Conservation (phyloP, 2,329 filamentous ascomycete genomes). For the Neofusicoccum laricinum region DNA sequence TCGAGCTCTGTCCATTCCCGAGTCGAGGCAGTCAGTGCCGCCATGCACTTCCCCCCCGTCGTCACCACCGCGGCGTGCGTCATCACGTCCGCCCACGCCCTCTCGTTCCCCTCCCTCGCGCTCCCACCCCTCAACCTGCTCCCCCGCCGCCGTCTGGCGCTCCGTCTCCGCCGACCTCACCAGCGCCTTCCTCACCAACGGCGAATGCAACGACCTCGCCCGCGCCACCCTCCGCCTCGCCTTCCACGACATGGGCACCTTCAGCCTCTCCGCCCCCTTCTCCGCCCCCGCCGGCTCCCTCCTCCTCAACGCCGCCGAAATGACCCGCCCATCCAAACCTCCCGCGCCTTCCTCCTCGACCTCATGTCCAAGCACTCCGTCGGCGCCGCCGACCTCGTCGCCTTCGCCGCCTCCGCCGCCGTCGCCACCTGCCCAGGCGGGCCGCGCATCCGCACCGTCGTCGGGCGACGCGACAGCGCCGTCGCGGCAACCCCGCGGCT, state of each 20-base stretch:
- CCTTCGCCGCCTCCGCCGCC: slow-evolving; percentile 47
- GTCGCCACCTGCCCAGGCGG: slow-evolving; percentile 53
- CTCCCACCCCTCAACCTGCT: not conserved
- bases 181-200: slow-evolving; percentile 19
- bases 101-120: not conserved
- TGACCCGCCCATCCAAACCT: slow-evolving; percentile 41
- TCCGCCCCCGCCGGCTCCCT: slow-evolving; percentile 30
- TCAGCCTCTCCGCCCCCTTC: not conserved
- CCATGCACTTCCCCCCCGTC: not conserved
- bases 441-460: slow-evolving; percentile 48
- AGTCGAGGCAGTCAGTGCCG: too few species aligned
- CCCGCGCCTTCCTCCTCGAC: slow-evolving; percentile 33
- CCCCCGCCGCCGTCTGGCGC: slow-evolving; percentile 26
- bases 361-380: slow-evolving; percentile 42
- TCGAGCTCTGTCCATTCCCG: too few species aligned
- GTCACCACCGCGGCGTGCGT: not conserved
- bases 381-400: slow-evolving; percentile 53
- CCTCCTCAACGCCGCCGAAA: slow-evolving; percentile 34
- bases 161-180: slow-evolving; percentile 23
- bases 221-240: slow-evolving; percentile 28
- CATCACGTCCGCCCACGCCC: not conserved
- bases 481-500: slow-evolving; percentile 41
- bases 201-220: slow-evolving; percentile 25
- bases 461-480: slow-evolving; percentile 47
- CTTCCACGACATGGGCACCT: slow-evolving; percentile 29